Percentiles rank a stretch among this genome's conserved stretches.
These are phyloP conservation scores for Colletotrichum noveboracense DNA, from an alignment of 2,329 filamentous ascomycete genomes.

Conservation along the genomic window DNA sequence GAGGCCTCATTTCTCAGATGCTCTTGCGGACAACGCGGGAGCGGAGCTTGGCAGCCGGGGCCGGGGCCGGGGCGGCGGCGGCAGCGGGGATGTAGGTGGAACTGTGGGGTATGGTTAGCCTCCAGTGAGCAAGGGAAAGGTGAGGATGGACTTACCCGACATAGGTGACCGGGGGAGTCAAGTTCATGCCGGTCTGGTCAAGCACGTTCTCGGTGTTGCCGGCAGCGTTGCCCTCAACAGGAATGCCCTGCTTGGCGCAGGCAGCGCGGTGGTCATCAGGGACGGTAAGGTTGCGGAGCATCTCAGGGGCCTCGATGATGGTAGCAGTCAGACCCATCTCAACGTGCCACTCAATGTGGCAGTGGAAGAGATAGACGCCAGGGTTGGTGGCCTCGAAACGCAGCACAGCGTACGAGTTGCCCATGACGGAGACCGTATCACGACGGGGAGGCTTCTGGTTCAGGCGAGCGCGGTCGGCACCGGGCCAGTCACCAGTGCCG, in stretches of 20 bases:
- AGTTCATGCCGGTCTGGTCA: constrained; percentile 58
- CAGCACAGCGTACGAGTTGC: constrained; percentile 52
- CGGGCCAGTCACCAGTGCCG: constrained; percentile 40
- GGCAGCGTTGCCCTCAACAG: constrained; percentile 68
- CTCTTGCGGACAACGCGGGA: constrained; percentile 1
- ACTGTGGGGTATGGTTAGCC: background rate
- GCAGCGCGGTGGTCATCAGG: constrained; percentile 61
- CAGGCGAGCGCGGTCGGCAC: constrained; percentile 29
- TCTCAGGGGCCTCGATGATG: constrained; percentile 59
- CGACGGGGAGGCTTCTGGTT: constrained; percentile 34
- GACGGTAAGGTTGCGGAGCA: constrained; percentile 60
- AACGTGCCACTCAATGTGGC: constrained; percentile 68
- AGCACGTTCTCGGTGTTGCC: constrained; percentile 63
- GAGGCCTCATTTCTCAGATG: background rate
- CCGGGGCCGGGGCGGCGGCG: background rate
- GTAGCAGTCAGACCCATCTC: constrained; percentile 61
- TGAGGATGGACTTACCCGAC: constrained; percentile 43
- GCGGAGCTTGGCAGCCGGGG: background rate
- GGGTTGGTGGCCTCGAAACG: constrained; percentile 59
- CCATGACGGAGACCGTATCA: constrained; percentile 44
- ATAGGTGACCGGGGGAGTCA: constrained; percentile 51
- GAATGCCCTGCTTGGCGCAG: constrained; percentile 50
- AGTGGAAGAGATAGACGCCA: constrained; percentile 62
- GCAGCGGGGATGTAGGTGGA: background rate
- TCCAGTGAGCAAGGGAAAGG: background rate